phyloP scores from a whole-genome alignment of 1,139 yeast genomes.

The Diutina neorugosa region DNA sequence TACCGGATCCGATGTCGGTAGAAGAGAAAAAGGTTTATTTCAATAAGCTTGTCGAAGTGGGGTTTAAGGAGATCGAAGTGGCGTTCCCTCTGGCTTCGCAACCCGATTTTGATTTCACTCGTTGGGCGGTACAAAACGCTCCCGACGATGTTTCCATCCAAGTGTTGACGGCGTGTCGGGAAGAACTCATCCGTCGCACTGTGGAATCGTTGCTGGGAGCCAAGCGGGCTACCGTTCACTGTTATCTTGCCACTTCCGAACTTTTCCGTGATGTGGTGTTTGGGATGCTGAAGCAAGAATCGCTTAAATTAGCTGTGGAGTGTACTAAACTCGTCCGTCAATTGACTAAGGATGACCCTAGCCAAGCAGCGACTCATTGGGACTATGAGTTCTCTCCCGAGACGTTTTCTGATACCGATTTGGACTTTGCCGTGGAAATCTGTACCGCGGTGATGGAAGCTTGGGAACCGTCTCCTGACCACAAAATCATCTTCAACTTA shows the following conservation, averaged over 20 bases:
- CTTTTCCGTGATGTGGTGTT: conserved; percentile 3
- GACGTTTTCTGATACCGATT: conserved; percentile 1
- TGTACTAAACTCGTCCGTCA: background rate
- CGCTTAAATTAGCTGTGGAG: background rate
- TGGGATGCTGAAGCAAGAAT: background rate
- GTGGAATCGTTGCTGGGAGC: conserved; percentile 4
- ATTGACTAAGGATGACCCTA: conserved; percentile 1
- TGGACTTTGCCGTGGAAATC: conserved; percentile 3
- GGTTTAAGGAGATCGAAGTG: conserved; percentile 4
- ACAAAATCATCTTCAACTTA: conserved; percentile 2
- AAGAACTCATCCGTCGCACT: background rate
- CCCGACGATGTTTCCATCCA: conserved; percentile 4
- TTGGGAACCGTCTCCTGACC: background rate
- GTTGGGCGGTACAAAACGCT: background rate
- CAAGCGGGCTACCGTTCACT: conserved; percentile 1
- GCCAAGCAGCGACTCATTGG: background rate
- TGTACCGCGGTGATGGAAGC: conserved; percentile 4
- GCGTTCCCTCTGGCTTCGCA: conserved; percentile 3
- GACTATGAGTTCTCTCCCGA: conserved; percentile 3
- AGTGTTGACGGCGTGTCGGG: background rate
- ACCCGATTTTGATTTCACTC: conserved; percentile 2
- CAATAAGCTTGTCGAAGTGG: conserved; percentile 2
- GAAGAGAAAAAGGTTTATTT: conserved; percentile 4
- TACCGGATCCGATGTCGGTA: conserved; percentile 4
- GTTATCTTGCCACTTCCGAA: background rate